These are phyloP conservation scores for Phtheirospermum japonicum DNA, from an alignment of 257 asterid species.

Conservation along the genomic window DNA sequence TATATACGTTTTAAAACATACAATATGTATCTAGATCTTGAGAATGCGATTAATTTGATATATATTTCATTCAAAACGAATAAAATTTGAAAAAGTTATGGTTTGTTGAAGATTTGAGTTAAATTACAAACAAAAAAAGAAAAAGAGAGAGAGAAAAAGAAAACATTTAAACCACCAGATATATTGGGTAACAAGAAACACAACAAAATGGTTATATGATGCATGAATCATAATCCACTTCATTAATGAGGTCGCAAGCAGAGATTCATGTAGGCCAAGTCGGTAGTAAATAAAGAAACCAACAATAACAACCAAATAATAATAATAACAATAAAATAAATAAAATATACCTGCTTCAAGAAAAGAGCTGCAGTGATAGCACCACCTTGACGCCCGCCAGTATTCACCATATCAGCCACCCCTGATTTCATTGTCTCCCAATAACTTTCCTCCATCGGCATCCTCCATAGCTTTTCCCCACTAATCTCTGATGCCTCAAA, in stretches of 20 bases:
- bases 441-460: constrained; percentile 93
- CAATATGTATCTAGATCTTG: too few species aligned
- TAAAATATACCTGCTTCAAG: constrained; percentile 91
- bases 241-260: neutral
- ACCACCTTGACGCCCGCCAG: constrained; percentile 94
- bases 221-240: neutral
- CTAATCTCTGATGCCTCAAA: constrained; percentile 71
- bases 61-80: too few species aligned
- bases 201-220: too few species aligned
- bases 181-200: too few species aligned
- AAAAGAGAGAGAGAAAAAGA: too few species aligned
- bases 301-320: neutral
- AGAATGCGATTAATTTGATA: too few species aligned
- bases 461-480: constrained; percentile 93
- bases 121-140: too few species aligned
- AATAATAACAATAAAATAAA: neutral
- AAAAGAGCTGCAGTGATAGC: constrained; percentile 95
- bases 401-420: constrained; percentile 97
- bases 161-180: too few species aligned
- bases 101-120: too few species aligned
- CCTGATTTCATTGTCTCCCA: constrained; percentile 98
- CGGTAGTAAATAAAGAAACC: neutral
- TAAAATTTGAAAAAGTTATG: too few species aligned
- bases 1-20: too few species aligned
- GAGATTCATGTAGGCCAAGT: neutral